A percentile compares a stretch with the other conserved stretches of the same genome.
Conservation (phyloP, 139 green algal genomes). For the Closterium sp. region DNA sequence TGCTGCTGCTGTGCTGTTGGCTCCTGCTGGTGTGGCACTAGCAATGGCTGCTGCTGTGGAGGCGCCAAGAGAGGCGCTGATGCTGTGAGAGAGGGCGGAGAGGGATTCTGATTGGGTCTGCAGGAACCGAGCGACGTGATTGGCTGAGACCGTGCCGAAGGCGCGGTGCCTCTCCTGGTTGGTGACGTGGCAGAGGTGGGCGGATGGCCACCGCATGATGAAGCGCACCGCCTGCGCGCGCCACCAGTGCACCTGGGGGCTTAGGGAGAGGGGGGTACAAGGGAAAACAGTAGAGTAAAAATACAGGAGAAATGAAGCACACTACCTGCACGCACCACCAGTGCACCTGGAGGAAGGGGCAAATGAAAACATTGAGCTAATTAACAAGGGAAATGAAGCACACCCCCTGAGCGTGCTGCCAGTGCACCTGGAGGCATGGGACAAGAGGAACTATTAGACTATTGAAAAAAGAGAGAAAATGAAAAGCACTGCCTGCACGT, state of each 20-base stretch:
- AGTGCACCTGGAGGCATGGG: too few relatives aligned
- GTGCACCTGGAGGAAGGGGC: not conserved
- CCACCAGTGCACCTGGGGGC: constrained; percentile 20
- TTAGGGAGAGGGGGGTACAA: not conserved
- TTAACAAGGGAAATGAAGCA: too few relatives aligned
- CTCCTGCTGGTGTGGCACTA: not conserved
- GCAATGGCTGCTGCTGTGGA: too few relatives aligned
- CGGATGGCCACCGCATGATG: too few relatives aligned
- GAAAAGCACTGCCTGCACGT: constrained; percentile 18
- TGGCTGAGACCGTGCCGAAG: not conserved
- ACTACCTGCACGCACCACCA: not conserved
- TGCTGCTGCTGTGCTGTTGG: too few relatives aligned
- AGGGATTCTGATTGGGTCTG: not conserved
- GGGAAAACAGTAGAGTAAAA: not conserved
- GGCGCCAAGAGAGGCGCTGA: too few relatives aligned
- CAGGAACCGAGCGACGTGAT: not conserved
- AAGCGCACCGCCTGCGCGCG: too few relatives aligned
- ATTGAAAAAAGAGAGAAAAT: constrained; percentile 4
- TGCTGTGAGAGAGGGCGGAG: too few relatives aligned
- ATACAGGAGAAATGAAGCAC: too few relatives aligned
- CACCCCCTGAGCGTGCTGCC: too few relatives aligned
- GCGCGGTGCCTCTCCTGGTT: constrained; percentile 17
- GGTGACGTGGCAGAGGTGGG: constrained; percentile 39
- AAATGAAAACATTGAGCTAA: too few relatives aligned
- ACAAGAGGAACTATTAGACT: too few relatives aligned